phyloP scores from a whole-genome alignment of 1,284 basidiomycete genomes.

The Singerocomus inundabilis region DNA sequence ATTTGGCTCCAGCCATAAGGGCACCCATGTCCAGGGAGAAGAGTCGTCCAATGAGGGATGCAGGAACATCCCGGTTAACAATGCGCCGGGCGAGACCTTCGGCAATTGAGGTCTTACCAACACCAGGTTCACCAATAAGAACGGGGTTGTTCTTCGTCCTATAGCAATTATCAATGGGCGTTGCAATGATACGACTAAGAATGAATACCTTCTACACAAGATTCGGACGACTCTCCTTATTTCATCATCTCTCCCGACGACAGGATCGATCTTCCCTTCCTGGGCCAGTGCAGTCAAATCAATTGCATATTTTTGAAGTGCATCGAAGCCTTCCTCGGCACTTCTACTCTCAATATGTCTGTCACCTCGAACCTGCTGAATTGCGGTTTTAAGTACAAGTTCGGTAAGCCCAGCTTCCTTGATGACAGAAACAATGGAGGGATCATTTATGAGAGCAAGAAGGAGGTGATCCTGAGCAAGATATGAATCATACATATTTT shows the following conservation, averaged over 20 bases:
- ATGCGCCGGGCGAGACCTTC: constrained; percentile 97
- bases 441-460: constrained; percentile 66
- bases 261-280: constrained; percentile 91
- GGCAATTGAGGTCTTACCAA: constrained; percentile 91
- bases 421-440: constrained; percentile 61
- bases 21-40: constrained; percentile 92
- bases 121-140: constrained; percentile 91
- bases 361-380: constrained; percentile 80
- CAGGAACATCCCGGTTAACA: constrained; percentile 92
- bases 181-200: not conserved
- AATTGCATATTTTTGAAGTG: constrained; percentile 78
- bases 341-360: constrained; percentile 77
- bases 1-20: constrained; percentile 94
- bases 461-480: constrained; percentile 89
- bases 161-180: constrained; percentile 16
- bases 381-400: constrained; percentile 73
- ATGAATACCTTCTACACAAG: constrained; percentile 63
- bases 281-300: constrained; percentile 87
- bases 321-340: constrained; percentile 87
- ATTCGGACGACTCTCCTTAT: constrained; percentile 74
- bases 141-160: constrained; percentile 94
- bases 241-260: constrained; percentile 89
- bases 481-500: constrained; percentile 90
- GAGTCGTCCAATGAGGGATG: constrained; percentile 80
- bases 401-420: constrained; percentile 77